Percentiles rank a stretch among this genome's conserved stretches.
phyloP scores from a whole-genome alignment of 805 yeast genomes.

The Wickerhamiella musiphila region DNA sequence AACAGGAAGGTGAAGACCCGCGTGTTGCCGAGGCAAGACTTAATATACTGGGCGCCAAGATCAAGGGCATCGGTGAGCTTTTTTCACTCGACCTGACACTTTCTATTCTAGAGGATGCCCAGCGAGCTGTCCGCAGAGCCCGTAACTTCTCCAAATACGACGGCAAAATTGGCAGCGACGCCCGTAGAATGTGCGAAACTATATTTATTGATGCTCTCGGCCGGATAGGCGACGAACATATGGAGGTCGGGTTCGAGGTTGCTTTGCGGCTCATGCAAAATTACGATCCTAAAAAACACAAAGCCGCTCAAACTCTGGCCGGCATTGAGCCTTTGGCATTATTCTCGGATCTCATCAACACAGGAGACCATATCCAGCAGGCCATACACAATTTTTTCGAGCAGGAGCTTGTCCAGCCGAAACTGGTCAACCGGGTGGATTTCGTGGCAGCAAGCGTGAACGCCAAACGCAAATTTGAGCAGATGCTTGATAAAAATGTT shows the following conservation, averaged over 20 bases:
- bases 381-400: constrained; percentile 83
- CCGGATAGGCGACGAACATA: constrained; percentile 51
- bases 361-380: constrained; percentile 83
- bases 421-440: constrained; percentile 55
- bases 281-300: constrained; percentile 41
- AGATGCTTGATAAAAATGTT: constrained; percentile 65
- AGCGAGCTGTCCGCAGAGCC: constrained; percentile 42
- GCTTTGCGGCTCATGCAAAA: constrained; percentile 54
- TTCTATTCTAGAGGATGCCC: constrained; percentile 50
- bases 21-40: no score
- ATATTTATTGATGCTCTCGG: constrained; percentile 51
- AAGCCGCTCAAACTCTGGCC: constrained; percentile 6
- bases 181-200: constrained; percentile 35
- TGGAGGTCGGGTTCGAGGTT: constrained; percentile 68
- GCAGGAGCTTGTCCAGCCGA: constrained; percentile 46
- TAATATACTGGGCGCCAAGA: constrained; percentile 53
- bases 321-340: constrained; percentile 68
- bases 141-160: constrained; percentile 26
- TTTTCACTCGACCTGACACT: constrained; percentile 71
- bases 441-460: constrained; percentile 63
- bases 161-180: constrained; percentile 21
- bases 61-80: constrained; percentile 57
- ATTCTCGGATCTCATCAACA: constrained; percentile 79
- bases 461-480: constrained; percentile 67
- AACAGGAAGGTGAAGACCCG: no score